Evolutionary conservation across 345 rosid species (phyloP), one percentile per base, ranked within the genome.

Genomic region (Lepidium sativum): DNA sequence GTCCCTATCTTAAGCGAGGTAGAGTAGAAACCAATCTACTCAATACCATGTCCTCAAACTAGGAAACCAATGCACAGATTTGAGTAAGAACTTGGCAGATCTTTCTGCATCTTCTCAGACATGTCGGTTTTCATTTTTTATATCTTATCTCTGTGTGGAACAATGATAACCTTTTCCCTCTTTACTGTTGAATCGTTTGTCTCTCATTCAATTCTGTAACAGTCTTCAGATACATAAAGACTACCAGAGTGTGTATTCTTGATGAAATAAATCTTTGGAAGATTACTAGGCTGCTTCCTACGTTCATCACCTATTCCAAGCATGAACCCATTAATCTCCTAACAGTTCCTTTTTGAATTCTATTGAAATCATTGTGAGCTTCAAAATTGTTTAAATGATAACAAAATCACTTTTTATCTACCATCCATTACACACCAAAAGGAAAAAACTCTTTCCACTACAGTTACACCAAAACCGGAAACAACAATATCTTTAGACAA

Each of bases 1-100:
- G 99, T 94, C 60, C 99, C 99, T 17, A 86, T 94, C 65, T 68
- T 90, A 43, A 90, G 69, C 52, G 97, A 86, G 83, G 89, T 77
- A 16, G 99, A 88, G 67, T 94, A 75, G 81, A 82, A 52, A 71
- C 67, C 32, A 58, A 48, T 31, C 68, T 66, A 43, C 54, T 72
- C 65, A 48, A 44, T 15, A 8, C 41, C 39, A 41, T 60, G 38
- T 48, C 25, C 57, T 41, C 45, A 5, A 13, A 49, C 9, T 42
- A 56, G 40, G 55, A 43, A 42, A 34, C 47, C 45, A 33, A 58
- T 40, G 47, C 60, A 57, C 66, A 57, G 25, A 57, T 65, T 50
- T 65, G 61, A 20, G 37, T 35, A 43, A 53, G 62, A 34, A 54
- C 47, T 62, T 8, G 4, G 9, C 51, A 44, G 31, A 63, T 53